Base-by-base conservation (phyloP, 441 rosid genomes). In the Sinapis alba region DNA sequence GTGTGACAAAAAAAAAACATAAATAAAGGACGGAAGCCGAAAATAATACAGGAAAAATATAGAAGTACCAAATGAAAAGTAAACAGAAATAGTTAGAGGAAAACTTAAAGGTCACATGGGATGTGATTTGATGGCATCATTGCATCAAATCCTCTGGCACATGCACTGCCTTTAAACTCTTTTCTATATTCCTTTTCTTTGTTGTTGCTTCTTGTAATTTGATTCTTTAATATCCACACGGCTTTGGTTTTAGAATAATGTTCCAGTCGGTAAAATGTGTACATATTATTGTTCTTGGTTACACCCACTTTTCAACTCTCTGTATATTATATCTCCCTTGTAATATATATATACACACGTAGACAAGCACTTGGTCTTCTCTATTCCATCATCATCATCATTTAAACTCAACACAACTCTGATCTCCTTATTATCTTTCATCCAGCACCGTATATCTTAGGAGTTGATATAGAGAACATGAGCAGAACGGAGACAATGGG, bases 81-180 rank as follows among this genome's bases (percentile, higher is more conserved):
- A 70, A 64, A 64, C 80, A 70, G 1, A 64, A 76, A 76, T 70
- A 64, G 79, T 70, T 76, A 69, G 23, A 59, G 59, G 61, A 56
- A 56, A 69, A 62, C 24, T 51, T 61, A 69, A 63, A 38, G 45
- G 45, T 70, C 76, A 76, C 80, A 76, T 76, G 79, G 65, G 71
- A 45, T 21, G 38, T 74, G 67, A 76, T 76, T 76, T 76, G 75
- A 32, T 76, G 60, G 75, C 28, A 70, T 64, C 70, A 54, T 69
- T 69, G 59, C 47, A 62, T 69, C 80, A 64, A 76, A 41, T 76
- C 47, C 78, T 69, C 24, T 51, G 67, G 68, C 79, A 71, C 81
- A 61, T 15, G 67, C 74, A 58, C 53, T 60, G 71, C 75, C 69
- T 71, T 60, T 57, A 4, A 4, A 30, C 28, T 50, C 58, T 65